phyloP scores from a whole-genome alignment of 768 basidiomycete genomes.

The Thelephora ganbajun region DNA sequence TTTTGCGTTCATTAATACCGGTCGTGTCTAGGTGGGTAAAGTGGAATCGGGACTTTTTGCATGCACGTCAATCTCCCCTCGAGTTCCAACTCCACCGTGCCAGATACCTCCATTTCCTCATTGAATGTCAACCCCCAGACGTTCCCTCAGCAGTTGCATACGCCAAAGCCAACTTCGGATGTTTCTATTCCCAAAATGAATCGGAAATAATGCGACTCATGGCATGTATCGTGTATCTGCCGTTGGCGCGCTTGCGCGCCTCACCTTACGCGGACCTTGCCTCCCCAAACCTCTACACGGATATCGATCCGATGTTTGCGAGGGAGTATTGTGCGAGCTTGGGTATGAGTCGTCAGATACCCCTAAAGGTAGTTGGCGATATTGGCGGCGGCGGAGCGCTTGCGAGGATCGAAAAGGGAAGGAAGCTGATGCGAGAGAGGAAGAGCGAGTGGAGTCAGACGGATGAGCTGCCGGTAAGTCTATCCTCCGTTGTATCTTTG shows the following conservation, averaged over 20 bases:
- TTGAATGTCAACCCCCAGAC: constrained; percentile 45
- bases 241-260: constrained; percentile 42
- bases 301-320: constrained; percentile 73
- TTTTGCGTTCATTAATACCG: background rate
- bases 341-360: constrained; percentile 81
- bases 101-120: constrained; percentile 71
- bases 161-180: constrained; percentile 48
- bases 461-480: constrained; percentile 74
- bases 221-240: constrained; percentile 57
- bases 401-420: constrained; percentile 85
- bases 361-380: constrained; percentile 80
- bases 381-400: constrained; percentile 88
- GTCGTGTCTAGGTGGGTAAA: constrained; percentile 57
- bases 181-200: constrained; percentile 49
- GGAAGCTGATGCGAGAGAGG: constrained; percentile 84
- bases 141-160: constrained; percentile 55
- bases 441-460: constrained; percentile 88
- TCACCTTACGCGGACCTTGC: constrained; percentile 72
- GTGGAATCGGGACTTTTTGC: constrained; percentile 51
- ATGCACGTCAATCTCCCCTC: constrained; percentile 59
- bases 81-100: constrained; percentile 88
- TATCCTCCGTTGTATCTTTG: background rate
- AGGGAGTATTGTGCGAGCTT: constrained; percentile 81
- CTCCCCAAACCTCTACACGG: constrained; percentile 55
- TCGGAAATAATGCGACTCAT: constrained; percentile 58